These are phyloP conservation scores for Saccharomyces uvarum DNA, from an alignment of 1,139 yeast species.

Conservation along the genomic window DNA sequence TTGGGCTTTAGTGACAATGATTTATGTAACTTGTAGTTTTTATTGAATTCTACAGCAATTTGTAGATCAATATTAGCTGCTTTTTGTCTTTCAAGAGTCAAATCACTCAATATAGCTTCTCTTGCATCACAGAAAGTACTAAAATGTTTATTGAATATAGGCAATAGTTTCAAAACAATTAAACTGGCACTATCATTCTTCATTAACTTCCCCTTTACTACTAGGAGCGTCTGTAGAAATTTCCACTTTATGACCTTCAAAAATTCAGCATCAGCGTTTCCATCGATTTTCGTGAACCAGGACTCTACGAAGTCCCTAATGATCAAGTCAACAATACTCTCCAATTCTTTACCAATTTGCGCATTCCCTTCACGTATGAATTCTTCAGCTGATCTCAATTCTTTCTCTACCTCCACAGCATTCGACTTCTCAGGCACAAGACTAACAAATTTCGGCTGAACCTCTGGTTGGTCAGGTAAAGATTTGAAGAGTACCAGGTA, in stretches of 20 bases:
- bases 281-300: conserved; percentile 49
- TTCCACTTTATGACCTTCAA: conserved; percentile 47
- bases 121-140: conserved; percentile 49
- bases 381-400: not conserved
- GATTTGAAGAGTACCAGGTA: not conserved
- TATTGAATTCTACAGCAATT: conserved; percentile 52
- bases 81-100: conserved; percentile 25
- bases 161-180: conserved; percentile 52
- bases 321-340: conserved; percentile 45
- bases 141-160: conserved; percentile 62
- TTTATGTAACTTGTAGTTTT: conserved; percentile 50
- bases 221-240: conserved; percentile 39
- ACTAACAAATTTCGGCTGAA: not conserved
- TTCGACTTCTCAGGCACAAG: not conserved
- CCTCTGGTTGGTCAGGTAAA: not conserved
- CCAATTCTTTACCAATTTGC: conserved; percentile 46
- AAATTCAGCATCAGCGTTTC: conserved; percentile 39
- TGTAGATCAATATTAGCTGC: conserved; percentile 46
- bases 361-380: conserved; percentile 29
- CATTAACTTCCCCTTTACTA: conserved; percentile 38
- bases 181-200: conserved; percentile 50
- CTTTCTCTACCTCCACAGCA: not conserved
- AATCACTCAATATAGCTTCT: conserved; percentile 34
- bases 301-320: conserved; percentile 52
- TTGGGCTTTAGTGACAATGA: conserved; percentile 43